Base-by-base conservation (phyloP, 1,284 basidiomycete genomes). In the Cryptococcus hybrid region DNA sequence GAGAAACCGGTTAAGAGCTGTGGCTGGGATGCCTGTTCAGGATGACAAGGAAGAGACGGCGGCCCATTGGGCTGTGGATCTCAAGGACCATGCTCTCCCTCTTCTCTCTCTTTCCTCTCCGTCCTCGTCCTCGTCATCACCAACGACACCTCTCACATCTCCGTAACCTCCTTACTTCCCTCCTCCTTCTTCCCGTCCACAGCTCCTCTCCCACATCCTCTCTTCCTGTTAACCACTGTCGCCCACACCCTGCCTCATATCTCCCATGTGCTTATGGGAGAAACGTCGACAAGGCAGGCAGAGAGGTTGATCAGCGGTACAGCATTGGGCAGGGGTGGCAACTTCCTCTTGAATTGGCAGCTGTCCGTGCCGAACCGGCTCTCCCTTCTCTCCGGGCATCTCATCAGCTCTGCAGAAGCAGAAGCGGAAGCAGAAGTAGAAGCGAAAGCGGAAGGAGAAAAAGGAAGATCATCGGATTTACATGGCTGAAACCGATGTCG, bases 231-330 rank as follows among this genome's bases (percentile, higher is more conserved):
- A n/a, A 77, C 86, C 3, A 80, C 88, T 61, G 85, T 86, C 0
- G 85, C 90, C 1, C 72, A 76, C 18, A 79, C 82, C 1, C 82
- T 78, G 2, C 73, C 82, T 3, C 71, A 76, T 8, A 85, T 87
- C 47, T 88, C 88, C 0, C 89, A 92, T 70, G 79, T 92, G 7
- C 78, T 92, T 5, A 80, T 91, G n/a, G 90, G 90, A 57, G 88
- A 89, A 24, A 88, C 87, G 1, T 80, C 91, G 12, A 92, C 91
- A 0, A 85, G 88, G 0, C 81, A 92, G 13, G 90, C 90, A 0
- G 82, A 92, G 51, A 84, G 85, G 9, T 79, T 92, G 42, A 88
- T 92, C 57, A 85, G 86, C 1, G 85, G 83, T 7, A 86, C 92
- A 50, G 84, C 89, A 0, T 84, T 86, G 66, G 91, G 91, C n/a